Percentiles rank a stretch among this genome's conserved stretches.
Evolutionary conservation across 306 rosid species (phyloP).

Genomic region (Senna tora): DNA sequence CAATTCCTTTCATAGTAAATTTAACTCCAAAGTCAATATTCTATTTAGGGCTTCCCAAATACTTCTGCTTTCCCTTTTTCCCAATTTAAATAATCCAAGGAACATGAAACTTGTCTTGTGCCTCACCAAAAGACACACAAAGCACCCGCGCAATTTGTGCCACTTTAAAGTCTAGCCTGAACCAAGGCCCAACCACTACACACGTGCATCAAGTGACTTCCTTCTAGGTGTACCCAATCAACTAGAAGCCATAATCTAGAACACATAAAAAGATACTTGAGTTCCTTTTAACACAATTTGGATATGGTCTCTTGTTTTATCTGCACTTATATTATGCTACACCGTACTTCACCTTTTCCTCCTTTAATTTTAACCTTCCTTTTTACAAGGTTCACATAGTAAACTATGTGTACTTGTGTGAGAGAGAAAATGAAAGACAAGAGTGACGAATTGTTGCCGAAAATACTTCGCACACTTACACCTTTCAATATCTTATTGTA

Average conservation of each 20-base stretch:
- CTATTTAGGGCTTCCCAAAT: not conserved
- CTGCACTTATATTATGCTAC: not conserved
- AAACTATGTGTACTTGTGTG: not conserved
- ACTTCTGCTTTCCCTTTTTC: not conserved
- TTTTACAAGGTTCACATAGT: not conserved
- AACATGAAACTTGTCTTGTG: not conserved
- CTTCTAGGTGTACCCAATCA: not conserved
- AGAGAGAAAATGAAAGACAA: too few relatives aligned
- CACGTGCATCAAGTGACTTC: too few relatives aligned
- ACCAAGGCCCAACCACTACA: not conserved
- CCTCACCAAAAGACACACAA: not conserved
- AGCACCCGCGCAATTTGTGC: not conserved
- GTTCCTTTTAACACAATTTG: too few relatives aligned
- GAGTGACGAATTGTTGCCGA: not conserved
- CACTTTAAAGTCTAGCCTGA: not conserved
- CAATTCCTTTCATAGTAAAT: not conserved
- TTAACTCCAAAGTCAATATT: not conserved
- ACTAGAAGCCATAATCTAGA: not conserved
- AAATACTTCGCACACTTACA: not conserved
- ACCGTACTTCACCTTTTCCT: not conserved
- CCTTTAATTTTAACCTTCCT: not conserved
- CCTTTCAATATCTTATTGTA: not conserved
- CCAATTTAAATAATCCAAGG: not conserved
- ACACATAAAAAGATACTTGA: too few relatives aligned
- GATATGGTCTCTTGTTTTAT: not conserved